Conservation (phyloP, 2,329 filamentous ascomycete species). For the Ascocoryne sarcoides region DNA sequence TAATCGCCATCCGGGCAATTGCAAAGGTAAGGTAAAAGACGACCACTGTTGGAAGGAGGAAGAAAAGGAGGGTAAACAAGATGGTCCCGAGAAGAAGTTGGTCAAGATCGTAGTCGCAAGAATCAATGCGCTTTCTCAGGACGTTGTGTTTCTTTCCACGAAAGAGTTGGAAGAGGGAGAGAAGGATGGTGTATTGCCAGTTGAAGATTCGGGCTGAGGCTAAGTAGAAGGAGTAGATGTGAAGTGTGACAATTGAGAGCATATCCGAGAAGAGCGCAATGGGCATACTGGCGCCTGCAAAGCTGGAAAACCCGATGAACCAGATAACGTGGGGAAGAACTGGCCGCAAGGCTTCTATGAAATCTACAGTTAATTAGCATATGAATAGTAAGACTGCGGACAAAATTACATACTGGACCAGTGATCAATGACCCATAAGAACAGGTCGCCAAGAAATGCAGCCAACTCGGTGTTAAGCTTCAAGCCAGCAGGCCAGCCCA, state of each 20-base stretch:
- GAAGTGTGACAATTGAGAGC: constrained; percentile 80
- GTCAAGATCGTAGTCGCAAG: constrained; percentile 96
- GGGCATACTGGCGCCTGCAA: constrained; percentile 93
- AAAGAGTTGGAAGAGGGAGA: constrained; percentile 44
- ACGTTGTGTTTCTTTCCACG: constrained; percentile 49
- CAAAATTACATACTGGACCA: constrained; percentile 76
- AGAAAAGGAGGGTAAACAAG: constrained; percentile 89
- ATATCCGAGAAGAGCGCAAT: constrained; percentile 94
- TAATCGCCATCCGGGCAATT: constrained; percentile 87
- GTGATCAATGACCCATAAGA: constrained; percentile 97
- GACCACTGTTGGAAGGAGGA: constrained; percentile 85
- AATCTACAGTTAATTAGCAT: constrained; percentile 39
- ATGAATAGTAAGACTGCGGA: neutral
- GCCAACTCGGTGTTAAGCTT: constrained; percentile 94
- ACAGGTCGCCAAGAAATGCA: constrained; percentile 87
- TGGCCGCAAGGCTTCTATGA: constrained; percentile 68
- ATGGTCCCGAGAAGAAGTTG: constrained; percentile 95
- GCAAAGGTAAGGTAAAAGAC: constrained; percentile 98
- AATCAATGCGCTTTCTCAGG: constrained; percentile 93
- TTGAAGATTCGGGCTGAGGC: constrained; percentile 95
- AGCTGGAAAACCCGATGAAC: constrained; percentile 88
- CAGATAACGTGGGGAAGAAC: constrained; percentile 79
- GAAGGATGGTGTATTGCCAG: constrained; percentile 95
- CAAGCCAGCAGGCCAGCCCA: constrained; percentile 88
- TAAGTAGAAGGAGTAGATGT: constrained; percentile 97